A percentile compares a stretch with the other conserved stretches of the same genome.
These are phyloP conservation scores for Geosmithia morbida DNA, from an alignment of 2,329 filamentous ascomycete species.

Conservation along the genomic window DNA sequence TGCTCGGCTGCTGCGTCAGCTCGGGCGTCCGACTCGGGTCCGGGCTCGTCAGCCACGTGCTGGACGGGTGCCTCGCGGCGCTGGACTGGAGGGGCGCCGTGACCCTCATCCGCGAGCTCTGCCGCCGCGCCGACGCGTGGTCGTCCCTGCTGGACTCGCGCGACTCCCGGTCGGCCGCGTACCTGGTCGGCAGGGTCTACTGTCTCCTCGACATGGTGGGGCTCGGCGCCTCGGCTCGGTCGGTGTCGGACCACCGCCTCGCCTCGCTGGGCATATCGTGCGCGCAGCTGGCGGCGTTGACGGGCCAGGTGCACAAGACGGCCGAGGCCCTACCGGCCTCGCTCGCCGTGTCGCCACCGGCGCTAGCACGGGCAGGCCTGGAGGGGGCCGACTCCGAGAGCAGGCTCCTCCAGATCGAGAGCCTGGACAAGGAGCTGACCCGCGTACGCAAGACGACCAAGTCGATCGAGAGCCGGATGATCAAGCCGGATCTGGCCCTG, in stretches of 20 bases:
- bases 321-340: neutral
- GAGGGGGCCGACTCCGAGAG: constrained; percentile 7
- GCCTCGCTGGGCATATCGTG: constrained; percentile 5
- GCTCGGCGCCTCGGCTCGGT: constrained; percentile 8
- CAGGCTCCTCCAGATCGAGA: constrained; percentile 17
- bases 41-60: constrained; percentile 17
- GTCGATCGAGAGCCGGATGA: constrained; percentile 19
- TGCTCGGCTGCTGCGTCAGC: constrained; percentile 24
- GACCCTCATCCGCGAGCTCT: constrained; percentile 14
- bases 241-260: constrained; percentile 9
- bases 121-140: constrained; percentile 11
- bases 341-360: neutral
- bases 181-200: constrained; percentile 15
- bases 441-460: constrained; percentile 11
- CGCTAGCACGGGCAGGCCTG: neutral
- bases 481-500: constrained; percentile 13
- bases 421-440: constrained; percentile 16
- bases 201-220: constrained; percentile 22
- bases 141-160: constrained; percentile 8
- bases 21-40: constrained; percentile 16
- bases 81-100: constrained; percentile 23
- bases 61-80: constrained; percentile 24
- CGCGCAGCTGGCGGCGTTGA: neutral
- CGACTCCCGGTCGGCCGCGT: constrained; percentile 7
- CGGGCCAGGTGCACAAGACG: neutral